These are phyloP conservation scores for Hyphopichia buzzinii DNA, from an alignment of 1,139 yeast species.

Conservation along the genomic window DNA sequence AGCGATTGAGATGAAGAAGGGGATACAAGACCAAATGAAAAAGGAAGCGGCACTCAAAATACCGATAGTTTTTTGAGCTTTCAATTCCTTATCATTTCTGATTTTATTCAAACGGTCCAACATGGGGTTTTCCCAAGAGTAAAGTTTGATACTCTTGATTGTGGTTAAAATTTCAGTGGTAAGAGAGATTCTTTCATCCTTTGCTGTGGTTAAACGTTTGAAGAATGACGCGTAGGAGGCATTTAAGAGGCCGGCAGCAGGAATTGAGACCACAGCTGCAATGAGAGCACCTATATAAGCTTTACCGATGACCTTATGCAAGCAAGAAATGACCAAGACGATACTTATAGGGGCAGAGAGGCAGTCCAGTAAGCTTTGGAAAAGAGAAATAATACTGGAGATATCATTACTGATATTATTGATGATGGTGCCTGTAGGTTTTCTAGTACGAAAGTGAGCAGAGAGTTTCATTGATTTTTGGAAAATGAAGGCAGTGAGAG, in stretches of 20 bases:
- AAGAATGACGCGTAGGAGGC: slow-evolving; percentile 13
- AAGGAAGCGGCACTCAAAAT: slow-evolving; percentile 58
- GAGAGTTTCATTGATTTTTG: slow-evolving; percentile 25
- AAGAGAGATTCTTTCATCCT: slow-evolving; percentile 25
- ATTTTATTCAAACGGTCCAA: slow-evolving; percentile 59
- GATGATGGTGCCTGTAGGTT: slow-evolving; percentile 28
- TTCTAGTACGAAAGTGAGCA: slow-evolving; percentile 24
- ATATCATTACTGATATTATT: slow-evolving; percentile 26
- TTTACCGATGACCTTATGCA: slow-evolving; percentile 22
- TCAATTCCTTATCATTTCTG: slow-evolving; percentile 60
- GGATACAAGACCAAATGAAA: slow-evolving; percentile 67
- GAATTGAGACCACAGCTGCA: slow-evolving; percentile 20
- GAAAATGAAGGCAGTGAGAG: slow-evolving; percentile 22
- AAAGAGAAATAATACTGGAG: slow-evolving; percentile 15
- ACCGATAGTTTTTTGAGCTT: slow-evolving; percentile 51
- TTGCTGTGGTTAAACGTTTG: slow-evolving; percentile 19
- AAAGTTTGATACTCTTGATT: slow-evolving; percentile 59
- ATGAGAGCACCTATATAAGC: slow-evolving; percentile 26
- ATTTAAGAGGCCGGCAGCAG: slow-evolving; percentile 17
- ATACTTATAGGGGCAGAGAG: slow-evolving; percentile 21
- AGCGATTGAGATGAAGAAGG: slow-evolving; percentile 64
- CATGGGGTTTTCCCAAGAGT: slow-evolving; percentile 85
- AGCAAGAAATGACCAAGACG: slow-evolving; percentile 17
- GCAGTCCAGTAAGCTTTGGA: slow-evolving; percentile 17
- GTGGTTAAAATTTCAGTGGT: slow-evolving; percentile 27